phyloP scores from a whole-genome alignment of 2,329 filamentous ascomycete species.

The Fusarium sp. region DNA sequence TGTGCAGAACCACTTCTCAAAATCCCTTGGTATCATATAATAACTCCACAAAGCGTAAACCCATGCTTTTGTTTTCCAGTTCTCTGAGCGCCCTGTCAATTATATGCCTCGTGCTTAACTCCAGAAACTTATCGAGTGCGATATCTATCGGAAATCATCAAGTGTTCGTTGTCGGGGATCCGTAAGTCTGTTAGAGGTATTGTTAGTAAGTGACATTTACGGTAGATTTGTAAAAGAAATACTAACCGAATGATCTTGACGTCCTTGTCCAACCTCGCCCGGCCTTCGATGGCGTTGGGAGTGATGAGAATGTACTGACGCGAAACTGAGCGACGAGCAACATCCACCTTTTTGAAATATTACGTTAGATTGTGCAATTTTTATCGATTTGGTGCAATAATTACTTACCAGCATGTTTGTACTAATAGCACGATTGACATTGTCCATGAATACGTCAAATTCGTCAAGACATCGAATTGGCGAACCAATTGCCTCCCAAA shows the following conservation, averaged over 20 bases:
- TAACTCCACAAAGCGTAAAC: slow-evolving; percentile 21
- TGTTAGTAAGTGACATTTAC: slow-evolving; percentile 43
- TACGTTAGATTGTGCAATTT: slow-evolving; percentile 4
- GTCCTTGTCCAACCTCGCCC: slow-evolving; percentile 70
- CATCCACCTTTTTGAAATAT: slow-evolving; percentile 71
- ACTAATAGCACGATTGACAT: slow-evolving; percentile 91
- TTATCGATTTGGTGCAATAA: neutral
- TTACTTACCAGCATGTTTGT: slow-evolving; percentile 88
- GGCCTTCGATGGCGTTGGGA: slow-evolving; percentile 81
- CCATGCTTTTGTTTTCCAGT: slow-evolving; percentile 15
- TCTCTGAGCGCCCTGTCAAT: slow-evolving; percentile 20
- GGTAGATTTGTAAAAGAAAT: neutral
- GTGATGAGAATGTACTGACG: slow-evolving; percentile 97
- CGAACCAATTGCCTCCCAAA: slow-evolving; percentile 99
- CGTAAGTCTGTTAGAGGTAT: slow-evolving; percentile 58
- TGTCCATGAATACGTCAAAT: slow-evolving; percentile 99
- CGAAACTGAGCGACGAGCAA: slow-evolving; percentile 86
- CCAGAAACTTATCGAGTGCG: slow-evolving; percentile 20
- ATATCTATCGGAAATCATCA: slow-evolving; percentile 9
- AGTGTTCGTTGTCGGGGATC: slow-evolving; percentile 70
- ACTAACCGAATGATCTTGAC: slow-evolving; percentile 81
- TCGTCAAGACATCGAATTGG: slow-evolving; percentile 95
- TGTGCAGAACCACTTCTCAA: slow-evolving; percentile 18
- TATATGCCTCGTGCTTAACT: slow-evolving; percentile 19
- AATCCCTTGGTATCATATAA: slow-evolving; percentile 20